Base-by-base conservation (phyloP, 352 stramenopile genomes). In the Phytopythium sindhum region DNA sequence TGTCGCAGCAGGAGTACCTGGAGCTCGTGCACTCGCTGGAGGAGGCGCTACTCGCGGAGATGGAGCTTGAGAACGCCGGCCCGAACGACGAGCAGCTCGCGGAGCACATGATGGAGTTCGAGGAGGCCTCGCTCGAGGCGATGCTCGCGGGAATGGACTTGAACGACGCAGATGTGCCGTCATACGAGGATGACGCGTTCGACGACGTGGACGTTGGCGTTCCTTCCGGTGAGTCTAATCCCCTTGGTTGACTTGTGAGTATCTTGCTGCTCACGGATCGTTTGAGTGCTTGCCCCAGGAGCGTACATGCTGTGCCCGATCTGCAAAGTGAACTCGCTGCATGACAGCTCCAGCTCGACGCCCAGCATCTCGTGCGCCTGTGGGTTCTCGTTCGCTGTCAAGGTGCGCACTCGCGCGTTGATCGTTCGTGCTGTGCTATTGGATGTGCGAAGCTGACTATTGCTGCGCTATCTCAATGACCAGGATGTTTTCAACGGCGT, bases 1-100 rank as follows among this genome's bases (percentile, higher is more conserved):
- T 94, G 15, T 77, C 74, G 17, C 76, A 94, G 24, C 68, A 76
- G 48, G 86, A 94, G 57, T 94, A 92, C 44, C 51, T 92, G 52
- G 83, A 92, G 10, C 86, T 94, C 28, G 66, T 91, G 21, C 81
- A 89, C 60, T 67, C 81, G 58, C 69, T 94, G 51, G 86, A 94
- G 62, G 80, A 90, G 39, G 83, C 78, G 50, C 69, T 94, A 42
- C 68, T 62, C 3, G 64, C 84, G 24, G 82, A 91, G 31, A 71
- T 75, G 53, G 60, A 79, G 15, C 72, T 74, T 5, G 70, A 82
- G 23, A 28, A 44, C 26, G 47, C 24, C 26, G 39, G 42, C n/a
- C 24, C 37, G 3, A 60, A 72, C 6, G 69, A 84, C 24, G 72
- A 86, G 29, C 66, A 76, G 39, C 57, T 74, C 29, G 78, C 72